These are phyloP conservation scores for Tetradesmus lagerheimii DNA, from an alignment of 139 green algal genomes.

Conservation along the genomic window DNA sequence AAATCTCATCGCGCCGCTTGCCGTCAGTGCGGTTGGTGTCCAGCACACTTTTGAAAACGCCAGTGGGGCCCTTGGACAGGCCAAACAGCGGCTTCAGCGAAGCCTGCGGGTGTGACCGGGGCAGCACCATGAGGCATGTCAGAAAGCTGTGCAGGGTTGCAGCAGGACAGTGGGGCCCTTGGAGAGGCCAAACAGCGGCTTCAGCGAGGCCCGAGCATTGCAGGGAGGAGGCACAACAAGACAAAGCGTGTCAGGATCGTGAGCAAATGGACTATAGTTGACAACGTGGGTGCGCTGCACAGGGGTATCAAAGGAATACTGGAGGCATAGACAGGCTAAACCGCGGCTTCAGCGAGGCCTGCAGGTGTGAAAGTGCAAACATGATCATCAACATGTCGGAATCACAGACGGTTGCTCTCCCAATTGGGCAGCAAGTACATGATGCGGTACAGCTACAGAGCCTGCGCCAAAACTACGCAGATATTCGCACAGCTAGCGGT, in stretches of 20 bases:
- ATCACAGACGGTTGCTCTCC: too few relatives aligned
- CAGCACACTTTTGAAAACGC: constrained; percentile 91
- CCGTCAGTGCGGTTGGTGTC: constrained; percentile 83
- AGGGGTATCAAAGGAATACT: too few relatives aligned
- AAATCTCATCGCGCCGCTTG: constrained; percentile 91
- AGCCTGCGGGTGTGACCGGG: background rate
- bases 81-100: constrained; percentile 51
- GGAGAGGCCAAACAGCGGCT: constrained; percentile 57
- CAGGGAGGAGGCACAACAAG: too few relatives aligned
- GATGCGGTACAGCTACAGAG: too few relatives aligned
- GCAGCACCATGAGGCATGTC: background rate
- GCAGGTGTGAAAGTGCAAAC: background rate
- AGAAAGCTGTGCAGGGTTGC: too few relatives aligned
- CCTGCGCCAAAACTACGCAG: too few relatives aligned
- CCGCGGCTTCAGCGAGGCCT: constrained; percentile 16
- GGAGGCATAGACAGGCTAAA: constrained; percentile 67
- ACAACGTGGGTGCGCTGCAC: too few relatives aligned
- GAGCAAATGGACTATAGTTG: too few relatives aligned
- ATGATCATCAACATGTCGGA: too few relatives aligned
- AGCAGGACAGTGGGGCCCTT: constrained; percentile 71
- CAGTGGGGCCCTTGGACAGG: constrained; percentile 77
- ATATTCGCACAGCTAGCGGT: too few relatives aligned
- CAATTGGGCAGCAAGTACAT: too few relatives aligned
- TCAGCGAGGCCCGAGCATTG: background rate
- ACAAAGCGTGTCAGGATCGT: too few relatives aligned